phyloP scores from a whole-genome alignment of 2,329 filamentous ascomycete genomes.

The Pestalotiopsis sp. region DNA sequence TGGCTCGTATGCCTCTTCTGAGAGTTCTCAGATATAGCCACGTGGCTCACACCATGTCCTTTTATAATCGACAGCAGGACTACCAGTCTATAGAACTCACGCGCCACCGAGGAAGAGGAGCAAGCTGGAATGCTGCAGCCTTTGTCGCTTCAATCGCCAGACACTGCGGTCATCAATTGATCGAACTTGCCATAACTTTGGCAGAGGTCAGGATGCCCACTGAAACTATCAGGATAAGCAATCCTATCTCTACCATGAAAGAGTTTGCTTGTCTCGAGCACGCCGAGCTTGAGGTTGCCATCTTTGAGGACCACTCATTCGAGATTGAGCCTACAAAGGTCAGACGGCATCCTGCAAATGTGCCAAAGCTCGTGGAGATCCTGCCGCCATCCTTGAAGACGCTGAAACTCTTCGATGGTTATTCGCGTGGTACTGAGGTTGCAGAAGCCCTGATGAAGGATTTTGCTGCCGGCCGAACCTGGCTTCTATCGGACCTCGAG shows the following conservation, averaged over 20 bases:
- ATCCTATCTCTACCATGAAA: conserved; percentile 13
- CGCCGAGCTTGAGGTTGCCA: conserved; percentile 4
- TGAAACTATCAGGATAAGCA: conserved; percentile 9
- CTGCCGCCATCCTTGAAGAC: not conserved
- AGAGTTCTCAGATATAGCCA: conserved; percentile 16
- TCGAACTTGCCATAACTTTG: conserved; percentile 18
- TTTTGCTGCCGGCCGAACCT: not conserved
- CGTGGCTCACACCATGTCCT: not conserved
- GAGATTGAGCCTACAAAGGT: not conserved
- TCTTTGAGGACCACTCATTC: conserved; percentile 14
- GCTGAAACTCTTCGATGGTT: not conserved
- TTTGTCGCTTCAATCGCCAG: conserved; percentile 19
- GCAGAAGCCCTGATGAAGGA: not conserved
- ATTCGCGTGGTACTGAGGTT: not conserved
- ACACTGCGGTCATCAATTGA: conserved; percentile 17
- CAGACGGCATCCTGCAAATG: not conserved
- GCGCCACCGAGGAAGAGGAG: not conserved
- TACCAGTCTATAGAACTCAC: not conserved
- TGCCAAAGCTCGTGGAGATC: conserved; percentile 7
- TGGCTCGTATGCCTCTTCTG: conserved; percentile 18
- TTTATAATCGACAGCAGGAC: not conserved
- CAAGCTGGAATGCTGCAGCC: conserved; percentile 18
- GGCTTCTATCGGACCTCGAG: conserved; percentile 5
- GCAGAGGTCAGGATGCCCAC: not conserved
- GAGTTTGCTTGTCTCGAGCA: conserved; percentile 16